Evolutionary conservation across 2,329 filamentous ascomycete genomes (phyloP).

Genomic region (Colletotrichum cuscutae): DNA sequence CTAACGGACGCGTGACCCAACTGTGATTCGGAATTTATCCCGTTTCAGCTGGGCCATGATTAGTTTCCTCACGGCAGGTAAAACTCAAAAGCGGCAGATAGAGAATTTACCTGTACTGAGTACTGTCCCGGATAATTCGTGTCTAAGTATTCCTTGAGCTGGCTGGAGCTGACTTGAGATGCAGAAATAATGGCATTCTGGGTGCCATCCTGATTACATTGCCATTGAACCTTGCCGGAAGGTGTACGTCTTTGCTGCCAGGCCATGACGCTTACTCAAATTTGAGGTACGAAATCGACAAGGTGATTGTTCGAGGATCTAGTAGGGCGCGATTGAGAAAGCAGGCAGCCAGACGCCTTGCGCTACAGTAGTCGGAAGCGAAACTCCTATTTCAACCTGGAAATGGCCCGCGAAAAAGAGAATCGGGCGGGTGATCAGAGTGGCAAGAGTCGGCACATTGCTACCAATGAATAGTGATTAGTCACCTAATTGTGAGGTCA

Average conservation of each 20-base stretch:
- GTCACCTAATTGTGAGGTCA: background rate
- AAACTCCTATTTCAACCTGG: background rate
- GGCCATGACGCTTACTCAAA: background rate
- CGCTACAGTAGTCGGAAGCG: background rate
- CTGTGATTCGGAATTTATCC: constrained; percentile 15
- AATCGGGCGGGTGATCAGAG: background rate
- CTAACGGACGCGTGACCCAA: background rate
- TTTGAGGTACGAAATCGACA: background rate
- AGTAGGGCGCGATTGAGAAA: background rate
- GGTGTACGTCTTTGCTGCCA: background rate
- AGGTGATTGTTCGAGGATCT: background rate
- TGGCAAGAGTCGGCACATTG: background rate
- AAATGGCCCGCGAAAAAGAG: background rate
- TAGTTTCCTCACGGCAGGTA: background rate
- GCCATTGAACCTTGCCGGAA: constrained; percentile 13
- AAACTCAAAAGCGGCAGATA: background rate
- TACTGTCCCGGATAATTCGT: constrained; percentile 11
- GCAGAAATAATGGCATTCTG: constrained; percentile 6
- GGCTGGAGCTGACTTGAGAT: constrained; percentile 16
- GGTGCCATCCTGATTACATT: constrained; percentile 14
- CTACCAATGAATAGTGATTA: background rate
- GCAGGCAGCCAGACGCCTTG: background rate
- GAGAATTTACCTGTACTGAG: background rate
- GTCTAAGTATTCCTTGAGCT: constrained; percentile 20
- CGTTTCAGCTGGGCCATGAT: background rate